Percentiles rank a stretch among this genome's conserved stretches.
phyloP scores from a whole-genome alignment of 1,284 basidiomycete species.

The Trichosporon coremiiforme region DNA sequence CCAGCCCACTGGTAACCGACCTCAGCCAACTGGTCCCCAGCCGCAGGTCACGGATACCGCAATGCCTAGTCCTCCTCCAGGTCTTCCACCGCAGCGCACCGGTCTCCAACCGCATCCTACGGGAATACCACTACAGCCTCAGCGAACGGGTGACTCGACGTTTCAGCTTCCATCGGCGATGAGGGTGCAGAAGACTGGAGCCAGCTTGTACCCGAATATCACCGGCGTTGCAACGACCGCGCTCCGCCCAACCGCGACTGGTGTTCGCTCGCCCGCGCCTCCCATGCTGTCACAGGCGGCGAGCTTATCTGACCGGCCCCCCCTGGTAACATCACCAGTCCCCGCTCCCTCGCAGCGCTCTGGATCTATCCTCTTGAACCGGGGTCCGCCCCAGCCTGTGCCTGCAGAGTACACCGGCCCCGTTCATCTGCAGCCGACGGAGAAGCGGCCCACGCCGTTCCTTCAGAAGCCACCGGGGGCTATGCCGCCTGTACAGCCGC shows the following conservation, averaged over 20 bases:
- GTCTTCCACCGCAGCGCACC: background rate
- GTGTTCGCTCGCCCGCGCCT: background rate
- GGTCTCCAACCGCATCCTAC: background rate
- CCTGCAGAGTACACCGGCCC: background rate
- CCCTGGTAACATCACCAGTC: background rate
- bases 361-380: background rate
- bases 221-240: background rate
- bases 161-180: constrained; percentile 1
- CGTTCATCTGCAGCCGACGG: background rate
- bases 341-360: background rate
- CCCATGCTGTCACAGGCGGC: background rate
- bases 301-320: background rate
- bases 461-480: background rate
- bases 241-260: background rate
- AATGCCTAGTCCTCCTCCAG: background rate
- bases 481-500: background rate
- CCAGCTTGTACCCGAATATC: background rate
- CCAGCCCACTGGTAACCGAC: background rate
- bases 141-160: background rate
- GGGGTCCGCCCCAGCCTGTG: background rate
- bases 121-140: background rate
- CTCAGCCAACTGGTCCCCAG: background rate
- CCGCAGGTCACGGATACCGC: background rate
- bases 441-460: background rate
- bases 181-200: background rate